Percentiles rank a stretch among this genome's conserved stretches.
phyloP scores from a whole-genome alignment of 805 yeast species.

The Cyberlindnera subsufficiens region DNA sequence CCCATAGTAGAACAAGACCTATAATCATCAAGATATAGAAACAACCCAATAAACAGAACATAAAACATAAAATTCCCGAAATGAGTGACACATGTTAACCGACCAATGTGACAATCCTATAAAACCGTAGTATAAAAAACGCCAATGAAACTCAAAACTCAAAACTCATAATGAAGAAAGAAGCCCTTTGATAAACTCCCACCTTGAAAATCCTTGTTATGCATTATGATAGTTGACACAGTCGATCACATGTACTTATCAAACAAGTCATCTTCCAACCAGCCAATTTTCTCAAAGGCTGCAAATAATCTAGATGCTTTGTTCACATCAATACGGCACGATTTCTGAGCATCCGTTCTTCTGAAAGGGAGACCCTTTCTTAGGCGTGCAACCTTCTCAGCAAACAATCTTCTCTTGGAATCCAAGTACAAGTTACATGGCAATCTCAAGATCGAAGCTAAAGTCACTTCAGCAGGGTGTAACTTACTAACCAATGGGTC shows the following conservation, averaged over 20 bases:
- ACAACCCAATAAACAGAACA: no score
- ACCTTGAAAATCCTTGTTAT: background rate
- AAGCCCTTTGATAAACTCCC: background rate
- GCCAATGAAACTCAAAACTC: background rate
- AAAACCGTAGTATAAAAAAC: no score
- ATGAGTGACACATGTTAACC: no score
- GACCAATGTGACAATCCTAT: no score
- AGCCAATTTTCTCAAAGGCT: constrained; percentile 91
- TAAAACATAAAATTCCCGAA: no score
- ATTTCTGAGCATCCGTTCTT: constrained; percentile 97
- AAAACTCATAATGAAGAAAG: no score
- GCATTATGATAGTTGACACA: background rate
- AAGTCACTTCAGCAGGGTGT: constrained; percentile 85
- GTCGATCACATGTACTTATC: constrained; percentile 31
- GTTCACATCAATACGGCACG: constrained; percentile 94
- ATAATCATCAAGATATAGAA: no score
- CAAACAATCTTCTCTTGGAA: constrained; percentile 79
- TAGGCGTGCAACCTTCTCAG: constrained; percentile 79
- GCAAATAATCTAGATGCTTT: constrained; percentile 91
- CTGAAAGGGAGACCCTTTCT: constrained; percentile 79
- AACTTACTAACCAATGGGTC: constrained; percentile 71
- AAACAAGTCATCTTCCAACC: constrained; percentile 81
- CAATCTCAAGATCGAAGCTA: constrained; percentile 84
- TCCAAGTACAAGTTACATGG: constrained; percentile 82
- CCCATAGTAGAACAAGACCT: background rate